Conservation (phyloP, 768 basidiomycete genomes). For the Xerocomus potaroensis region DNA sequence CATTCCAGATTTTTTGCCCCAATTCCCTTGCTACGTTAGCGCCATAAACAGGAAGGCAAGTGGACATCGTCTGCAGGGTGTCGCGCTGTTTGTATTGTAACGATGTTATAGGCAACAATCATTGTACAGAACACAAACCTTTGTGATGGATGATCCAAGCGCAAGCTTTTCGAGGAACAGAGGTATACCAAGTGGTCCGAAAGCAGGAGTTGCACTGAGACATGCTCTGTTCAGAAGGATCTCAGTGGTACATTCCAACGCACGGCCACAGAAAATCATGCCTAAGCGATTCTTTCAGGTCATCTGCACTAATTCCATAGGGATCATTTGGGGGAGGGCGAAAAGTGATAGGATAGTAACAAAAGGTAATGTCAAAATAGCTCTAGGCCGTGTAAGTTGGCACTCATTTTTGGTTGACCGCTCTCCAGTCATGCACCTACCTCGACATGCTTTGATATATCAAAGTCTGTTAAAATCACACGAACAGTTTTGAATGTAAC, state of each 20-base stretch:
- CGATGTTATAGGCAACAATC: constrained; percentile 1
- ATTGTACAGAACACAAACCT: constrained; percentile 44
- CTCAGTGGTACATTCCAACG: background rate
- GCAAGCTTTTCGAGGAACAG: constrained; percentile 90
- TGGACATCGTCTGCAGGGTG: constrained; percentile 70
- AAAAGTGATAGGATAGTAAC: constrained; percentile 98
- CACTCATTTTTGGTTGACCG: background rate
- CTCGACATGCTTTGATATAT: constrained; percentile 70
- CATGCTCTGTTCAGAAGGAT: constrained; percentile 46
- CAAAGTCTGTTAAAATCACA: constrained; percentile 87
- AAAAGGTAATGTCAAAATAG: constrained; percentile 92
- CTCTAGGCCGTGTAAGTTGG: constrained; percentile 43
- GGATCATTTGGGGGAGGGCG: constrained; percentile 91
- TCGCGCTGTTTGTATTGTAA: constrained; percentile 59
- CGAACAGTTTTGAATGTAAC: constrained; percentile 84
- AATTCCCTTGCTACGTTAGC: constrained; percentile 50
- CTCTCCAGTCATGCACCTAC: constrained; percentile 39
- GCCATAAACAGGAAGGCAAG: constrained; percentile 86
- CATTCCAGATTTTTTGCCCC: constrained; percentile 83
- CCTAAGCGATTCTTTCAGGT: constrained; percentile 73
- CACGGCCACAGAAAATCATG: constrained; percentile 24
- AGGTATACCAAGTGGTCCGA: constrained; percentile 81
- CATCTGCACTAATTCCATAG: constrained; percentile 85
- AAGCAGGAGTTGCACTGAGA: constrained; percentile 72
- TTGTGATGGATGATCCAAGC: constrained; percentile 74